These are phyloP conservation scores for Amanita subjunquillea DNA, from an alignment of 768 basidiomycete genomes.

Conservation along the genomic window DNA sequence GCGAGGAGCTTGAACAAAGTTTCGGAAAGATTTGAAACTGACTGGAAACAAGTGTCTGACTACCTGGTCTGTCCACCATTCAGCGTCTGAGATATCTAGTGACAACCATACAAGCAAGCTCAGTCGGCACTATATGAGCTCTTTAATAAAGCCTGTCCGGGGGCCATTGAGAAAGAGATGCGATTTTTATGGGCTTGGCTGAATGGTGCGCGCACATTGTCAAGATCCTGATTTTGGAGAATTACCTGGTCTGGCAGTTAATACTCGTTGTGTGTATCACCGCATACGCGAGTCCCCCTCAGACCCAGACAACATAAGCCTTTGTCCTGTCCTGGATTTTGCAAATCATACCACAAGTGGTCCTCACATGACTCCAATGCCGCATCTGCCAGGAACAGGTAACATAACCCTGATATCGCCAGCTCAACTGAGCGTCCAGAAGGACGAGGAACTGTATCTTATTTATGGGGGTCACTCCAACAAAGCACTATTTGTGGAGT, in stretches of 20 bases:
- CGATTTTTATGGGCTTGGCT: slow-evolving; percentile 89
- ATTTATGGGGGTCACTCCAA: slow-evolving; percentile 79
- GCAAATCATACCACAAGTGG: slow-evolving; percentile 59
- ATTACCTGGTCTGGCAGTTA: slow-evolving; percentile 39
- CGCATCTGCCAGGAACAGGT: slow-evolving; percentile 26
- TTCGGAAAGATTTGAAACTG: slow-evolving; percentile 37
- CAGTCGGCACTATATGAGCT: slow-evolving; percentile 7
- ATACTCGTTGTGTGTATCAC: slow-evolving; percentile 83
- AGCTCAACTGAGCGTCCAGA: slow-evolving; percentile 23
- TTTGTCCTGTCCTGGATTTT: slow-evolving; percentile 87
- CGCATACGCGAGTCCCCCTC: slow-evolving; percentile 37
- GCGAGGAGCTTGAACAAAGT: slow-evolving; percentile 29
- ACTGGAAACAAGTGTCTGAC: slow-evolving; percentile 42
- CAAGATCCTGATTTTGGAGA: slow-evolving; percentile 1
- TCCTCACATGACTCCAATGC: slow-evolving; percentile 33
- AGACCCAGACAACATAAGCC: slow-evolving; percentile 68
- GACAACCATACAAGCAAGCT: slow-evolving; percentile 8
- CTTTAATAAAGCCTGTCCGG: slow-evolving; percentile 4
- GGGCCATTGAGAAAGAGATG: slow-evolving; percentile 15
- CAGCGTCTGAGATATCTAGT: background rate
- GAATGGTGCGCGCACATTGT: slow-evolving; percentile 44
- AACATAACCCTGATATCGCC: slow-evolving; percentile 44
- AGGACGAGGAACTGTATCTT: slow-evolving; percentile 62
- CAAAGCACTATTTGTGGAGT: slow-evolving; percentile 72
- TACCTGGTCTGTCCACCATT: slow-evolving; percentile 40